These are phyloP conservation scores for Cyberlindnera subsufficiens DNA, from an alignment of 805 yeast genomes.

Conservation along the genomic window DNA sequence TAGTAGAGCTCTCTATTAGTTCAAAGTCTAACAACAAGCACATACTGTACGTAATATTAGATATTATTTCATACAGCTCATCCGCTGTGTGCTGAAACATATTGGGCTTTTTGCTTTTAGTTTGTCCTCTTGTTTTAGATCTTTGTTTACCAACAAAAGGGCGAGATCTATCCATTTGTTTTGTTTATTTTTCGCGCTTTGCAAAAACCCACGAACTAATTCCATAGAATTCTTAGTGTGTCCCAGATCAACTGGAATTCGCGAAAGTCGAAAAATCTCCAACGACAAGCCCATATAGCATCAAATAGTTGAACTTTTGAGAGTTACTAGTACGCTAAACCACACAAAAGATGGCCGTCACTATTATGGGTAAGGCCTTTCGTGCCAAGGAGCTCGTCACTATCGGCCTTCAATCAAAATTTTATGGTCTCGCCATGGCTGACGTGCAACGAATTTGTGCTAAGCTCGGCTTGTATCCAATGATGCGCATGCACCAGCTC, in stretches of 20 bases:
- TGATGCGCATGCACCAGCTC: constrained; percentile 91
- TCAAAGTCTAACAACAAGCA: neutral
- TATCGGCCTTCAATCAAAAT: constrained; percentile 69
- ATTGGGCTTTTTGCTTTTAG: too few relatives aligned
- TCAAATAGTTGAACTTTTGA: too few relatives aligned
- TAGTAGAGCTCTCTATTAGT: neutral
- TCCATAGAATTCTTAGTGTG: too few relatives aligned
- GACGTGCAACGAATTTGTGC: constrained; percentile 78
- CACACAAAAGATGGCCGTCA: constrained; percentile 18
- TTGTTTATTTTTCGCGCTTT: constrained; percentile 1
- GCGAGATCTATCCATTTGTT: neutral
- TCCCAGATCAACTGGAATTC: too few relatives aligned
- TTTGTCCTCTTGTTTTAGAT: neutral
- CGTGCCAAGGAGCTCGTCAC: constrained; percentile 24
- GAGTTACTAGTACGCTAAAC: too few relatives aligned
- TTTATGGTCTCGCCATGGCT: constrained; percentile 79
- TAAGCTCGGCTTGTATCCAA: constrained; percentile 84
- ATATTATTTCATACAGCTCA: constrained; percentile 7
- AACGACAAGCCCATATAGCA: too few relatives aligned
- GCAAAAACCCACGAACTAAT: neutral
- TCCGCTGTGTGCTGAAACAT: constrained; percentile 18
- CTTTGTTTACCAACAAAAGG: neutral
- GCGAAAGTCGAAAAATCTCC: too few relatives aligned
- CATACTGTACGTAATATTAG: constrained; percentile 11
- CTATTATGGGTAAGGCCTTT: constrained; percentile 25